These are phyloP conservation scores for Vitis hybrid DNA, from an alignment of 177 flowering plant genomes.

Conservation along the genomic window DNA sequence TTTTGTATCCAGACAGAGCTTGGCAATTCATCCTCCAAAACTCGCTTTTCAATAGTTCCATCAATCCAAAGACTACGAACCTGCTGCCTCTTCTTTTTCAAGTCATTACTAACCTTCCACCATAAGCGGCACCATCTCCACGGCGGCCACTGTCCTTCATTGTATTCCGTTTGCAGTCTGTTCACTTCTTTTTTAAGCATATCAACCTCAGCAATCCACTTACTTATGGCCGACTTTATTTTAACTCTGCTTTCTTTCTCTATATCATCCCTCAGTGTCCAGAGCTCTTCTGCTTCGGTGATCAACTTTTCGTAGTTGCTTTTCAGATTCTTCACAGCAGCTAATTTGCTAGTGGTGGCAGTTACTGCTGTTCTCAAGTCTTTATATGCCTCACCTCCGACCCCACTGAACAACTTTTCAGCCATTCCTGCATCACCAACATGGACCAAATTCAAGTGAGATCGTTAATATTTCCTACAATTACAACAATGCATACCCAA, in stretches of 20 bases:
- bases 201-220: not conserved
- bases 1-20: not conserved
- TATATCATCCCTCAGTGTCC: not conserved
- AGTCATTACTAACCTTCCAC: not conserved
- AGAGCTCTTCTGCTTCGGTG: not conserved
- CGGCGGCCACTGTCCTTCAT: not conserved
- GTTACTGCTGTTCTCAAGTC: no score
- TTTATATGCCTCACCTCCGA: no score
- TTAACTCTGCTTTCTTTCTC: slow-evolving; percentile 1
- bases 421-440: no score
- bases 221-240: not conserved
- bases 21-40: slow-evolving; percentile 5
- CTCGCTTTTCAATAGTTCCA: not conserved
- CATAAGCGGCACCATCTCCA: no score
- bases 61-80: not conserved
- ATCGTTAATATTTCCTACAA: no score
- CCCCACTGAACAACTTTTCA: no score
- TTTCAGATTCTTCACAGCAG: not conserved
- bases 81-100: not conserved
- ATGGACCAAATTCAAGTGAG: no score
- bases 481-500: no score
- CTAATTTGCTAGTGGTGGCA: no score
- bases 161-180: not conserved
- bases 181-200: not conserved
- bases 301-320: slow-evolving; percentile 1